phyloP scores from a whole-genome alignment of 257 asterid species.

The Ilex asprella region DNA sequence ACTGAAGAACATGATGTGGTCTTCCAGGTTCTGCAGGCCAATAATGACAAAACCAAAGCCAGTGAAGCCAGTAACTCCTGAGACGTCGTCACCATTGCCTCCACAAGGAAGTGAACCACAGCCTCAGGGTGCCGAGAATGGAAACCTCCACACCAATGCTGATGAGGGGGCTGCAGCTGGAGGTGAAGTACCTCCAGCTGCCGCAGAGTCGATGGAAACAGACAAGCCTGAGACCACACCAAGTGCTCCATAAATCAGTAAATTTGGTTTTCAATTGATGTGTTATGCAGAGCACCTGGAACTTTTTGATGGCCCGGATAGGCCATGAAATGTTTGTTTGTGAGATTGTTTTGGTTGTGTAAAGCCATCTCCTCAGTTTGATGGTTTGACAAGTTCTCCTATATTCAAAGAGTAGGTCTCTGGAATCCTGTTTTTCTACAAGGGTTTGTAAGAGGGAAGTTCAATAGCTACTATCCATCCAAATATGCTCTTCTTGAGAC shows the following conservation, averaged over 20 bases:
- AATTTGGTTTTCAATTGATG: neutral
- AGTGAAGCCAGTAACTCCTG: conserved; percentile 62
- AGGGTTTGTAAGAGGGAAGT: neutral
- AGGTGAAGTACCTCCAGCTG: conserved; percentile 25
- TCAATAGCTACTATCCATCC: neutral
- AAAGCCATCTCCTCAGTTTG: neutral
- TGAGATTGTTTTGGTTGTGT: neutral
- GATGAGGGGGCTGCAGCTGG: conserved; percentile 20
- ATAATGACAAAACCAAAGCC: conserved; percentile 86
- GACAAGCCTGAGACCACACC: conserved; percentile 13
- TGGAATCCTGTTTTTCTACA: neutral
- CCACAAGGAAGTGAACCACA: conserved; percentile 54
- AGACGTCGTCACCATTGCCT: conserved; percentile 46
- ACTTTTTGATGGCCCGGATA: neutral
- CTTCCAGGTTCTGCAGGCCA: conserved; percentile 72
- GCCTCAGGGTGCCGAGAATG: conserved; percentile 30
- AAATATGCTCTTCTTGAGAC: neutral
- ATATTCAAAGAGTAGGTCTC: neutral
- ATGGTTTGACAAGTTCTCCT: neutral
- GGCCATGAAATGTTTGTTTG: neutral
- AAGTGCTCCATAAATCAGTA: neutral
- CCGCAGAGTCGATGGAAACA: conserved; percentile 64
- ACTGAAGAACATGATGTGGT: neutral
- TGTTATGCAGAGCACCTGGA: neutral
- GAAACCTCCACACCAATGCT: conserved; percentile 18